Conservation (phyloP, 2,329 filamentous ascomycete species). For the Grosmannia clavigera region DNA sequence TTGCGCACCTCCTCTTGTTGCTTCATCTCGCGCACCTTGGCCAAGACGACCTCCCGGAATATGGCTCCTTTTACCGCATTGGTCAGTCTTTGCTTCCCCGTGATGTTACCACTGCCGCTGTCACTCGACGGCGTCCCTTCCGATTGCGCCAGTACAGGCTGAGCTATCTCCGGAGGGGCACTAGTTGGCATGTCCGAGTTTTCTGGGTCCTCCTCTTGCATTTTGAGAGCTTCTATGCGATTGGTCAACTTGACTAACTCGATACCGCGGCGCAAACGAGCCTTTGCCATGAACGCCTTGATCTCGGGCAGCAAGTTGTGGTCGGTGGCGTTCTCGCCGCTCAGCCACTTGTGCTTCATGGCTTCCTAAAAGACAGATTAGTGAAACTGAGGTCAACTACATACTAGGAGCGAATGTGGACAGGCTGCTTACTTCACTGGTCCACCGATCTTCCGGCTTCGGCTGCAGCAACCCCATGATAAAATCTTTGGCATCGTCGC, state of each 20-base stretch:
- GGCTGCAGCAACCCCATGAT: constrained; percentile 73
- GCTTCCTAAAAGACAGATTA: constrained; percentile 44
- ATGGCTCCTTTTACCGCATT: constrained; percentile 54
- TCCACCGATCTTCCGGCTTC: constrained; percentile 61
- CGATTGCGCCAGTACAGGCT: not conserved
- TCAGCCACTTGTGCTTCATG: constrained; percentile 76
- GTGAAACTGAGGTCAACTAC: not conserved
- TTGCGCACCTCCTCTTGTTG: constrained; percentile 67
- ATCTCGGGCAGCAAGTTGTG: constrained; percentile 97
- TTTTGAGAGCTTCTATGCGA: constrained; percentile 86
- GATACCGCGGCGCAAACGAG: constrained; percentile 83
- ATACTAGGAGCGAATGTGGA: not conserved
- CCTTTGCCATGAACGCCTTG: constrained; percentile 82
- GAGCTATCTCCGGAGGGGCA: not conserved
- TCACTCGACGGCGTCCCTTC: constrained; percentile 7
- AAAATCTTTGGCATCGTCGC: constrained; percentile 88
- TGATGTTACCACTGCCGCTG: constrained; percentile 19
- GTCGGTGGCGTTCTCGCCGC: constrained; percentile 80
- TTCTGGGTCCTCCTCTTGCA: constrained; percentile 75
- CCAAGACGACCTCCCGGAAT: constrained; percentile 87
- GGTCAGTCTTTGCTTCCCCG: constrained; percentile 27
- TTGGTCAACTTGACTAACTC: constrained; percentile 93
- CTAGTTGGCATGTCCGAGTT: constrained; percentile 48
- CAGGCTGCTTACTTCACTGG: constrained; percentile 51
- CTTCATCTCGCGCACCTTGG: constrained; percentile 88